These are phyloP conservation scores for Xylaria intraflava DNA, from an alignment of 495 filamentous ascomycete genomes.

Conservation along the genomic window DNA sequence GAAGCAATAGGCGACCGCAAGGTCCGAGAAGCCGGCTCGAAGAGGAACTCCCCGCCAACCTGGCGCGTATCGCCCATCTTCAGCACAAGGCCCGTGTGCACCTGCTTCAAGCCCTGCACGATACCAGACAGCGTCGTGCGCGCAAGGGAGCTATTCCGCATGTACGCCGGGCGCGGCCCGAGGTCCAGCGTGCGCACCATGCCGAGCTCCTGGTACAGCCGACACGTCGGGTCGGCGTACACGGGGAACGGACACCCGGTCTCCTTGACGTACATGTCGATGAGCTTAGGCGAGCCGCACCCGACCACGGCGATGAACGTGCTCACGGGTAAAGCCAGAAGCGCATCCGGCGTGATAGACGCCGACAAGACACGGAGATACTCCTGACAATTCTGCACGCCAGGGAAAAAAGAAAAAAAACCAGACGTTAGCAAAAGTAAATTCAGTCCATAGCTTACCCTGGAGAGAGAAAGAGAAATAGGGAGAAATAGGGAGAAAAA, in stretches of 20 bases:
- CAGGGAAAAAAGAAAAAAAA: slow-evolving; percentile 3
- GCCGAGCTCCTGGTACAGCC: slow-evolving; percentile 63
- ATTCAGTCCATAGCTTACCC: no score
- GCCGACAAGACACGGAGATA: slow-evolving; percentile 59
- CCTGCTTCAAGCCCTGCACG: slow-evolving; percentile 50
- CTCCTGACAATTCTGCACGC: slow-evolving; percentile 59
- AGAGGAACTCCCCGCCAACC: slow-evolving; percentile 80
- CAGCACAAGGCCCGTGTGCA: slow-evolving; percentile 45
- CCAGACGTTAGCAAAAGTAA: no score
- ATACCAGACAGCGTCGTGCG: slow-evolving; percentile 43
- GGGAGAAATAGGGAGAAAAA: no score
- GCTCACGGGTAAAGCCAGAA: slow-evolving; percentile 46
- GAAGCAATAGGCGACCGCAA: slow-evolving; percentile 29
- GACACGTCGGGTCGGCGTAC: slow-evolving; percentile 66
- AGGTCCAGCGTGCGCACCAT: slow-evolving; percentile 60
- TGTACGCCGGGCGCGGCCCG: slow-evolving; percentile 62
- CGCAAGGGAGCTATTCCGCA: slow-evolving; percentile 42
- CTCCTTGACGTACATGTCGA: slow-evolving; percentile 56
- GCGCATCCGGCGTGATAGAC: slow-evolving; percentile 51
- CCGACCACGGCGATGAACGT: slow-evolving; percentile 70
- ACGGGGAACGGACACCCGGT: slow-evolving; percentile 71
- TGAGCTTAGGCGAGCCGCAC: slow-evolving; percentile 69
- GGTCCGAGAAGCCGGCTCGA: slow-evolving; percentile 43
- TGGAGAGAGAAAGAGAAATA: slow-evolving; percentile 7
- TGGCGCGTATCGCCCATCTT: slow-evolving; percentile 64